Percentiles rank a stretch among this genome's conserved stretches.
Conservation (phyloP, 1,284 basidiomycete genomes). For the Microbotryum violaceum region DNA sequence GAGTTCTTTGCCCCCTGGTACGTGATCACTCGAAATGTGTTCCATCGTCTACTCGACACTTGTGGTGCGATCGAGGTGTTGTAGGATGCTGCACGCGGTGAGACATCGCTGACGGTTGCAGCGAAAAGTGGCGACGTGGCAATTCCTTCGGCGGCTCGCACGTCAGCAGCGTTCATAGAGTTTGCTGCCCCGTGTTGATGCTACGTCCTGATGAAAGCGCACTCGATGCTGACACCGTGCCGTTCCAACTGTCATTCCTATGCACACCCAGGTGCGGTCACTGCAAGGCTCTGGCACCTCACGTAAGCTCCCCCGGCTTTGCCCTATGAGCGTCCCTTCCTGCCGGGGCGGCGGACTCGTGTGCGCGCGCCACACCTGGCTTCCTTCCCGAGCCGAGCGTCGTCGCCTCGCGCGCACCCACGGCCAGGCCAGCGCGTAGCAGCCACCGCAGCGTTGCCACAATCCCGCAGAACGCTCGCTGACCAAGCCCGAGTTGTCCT, state of each 20-base stretch:
- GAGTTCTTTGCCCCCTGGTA: constrained; percentile 94
- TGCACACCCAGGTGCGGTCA: constrained; percentile 44
- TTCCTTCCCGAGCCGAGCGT: too few relatives aligned
- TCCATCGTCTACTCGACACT: background rate
- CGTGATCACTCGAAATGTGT: constrained; percentile 27
- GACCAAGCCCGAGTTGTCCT: too few relatives aligned
- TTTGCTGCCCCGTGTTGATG: background rate
- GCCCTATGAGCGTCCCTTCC: constrained; percentile 22
- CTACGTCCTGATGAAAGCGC: background rate
- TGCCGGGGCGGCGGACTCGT: background rate
- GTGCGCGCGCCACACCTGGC: too few relatives aligned
- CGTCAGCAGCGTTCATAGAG: constrained; percentile 1
- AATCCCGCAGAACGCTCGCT: too few relatives aligned
- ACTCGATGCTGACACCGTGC: background rate
- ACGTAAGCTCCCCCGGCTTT: constrained; percentile 26
- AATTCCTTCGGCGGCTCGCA: background rate
- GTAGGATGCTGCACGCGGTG: background rate
- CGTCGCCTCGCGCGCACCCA: too few relatives aligned
- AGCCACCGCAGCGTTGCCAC: background rate
- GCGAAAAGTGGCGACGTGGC: background rate
- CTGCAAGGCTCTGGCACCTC: constrained; percentile 61
- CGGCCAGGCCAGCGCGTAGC: too few relatives aligned
- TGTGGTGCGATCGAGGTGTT: background rate
- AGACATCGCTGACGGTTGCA: background rate
- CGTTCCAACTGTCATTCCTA: constrained; percentile 1